Conservation (phyloP, 805 yeast genomes). For the Wickerhamomyces kurtzmanii region DNA sequence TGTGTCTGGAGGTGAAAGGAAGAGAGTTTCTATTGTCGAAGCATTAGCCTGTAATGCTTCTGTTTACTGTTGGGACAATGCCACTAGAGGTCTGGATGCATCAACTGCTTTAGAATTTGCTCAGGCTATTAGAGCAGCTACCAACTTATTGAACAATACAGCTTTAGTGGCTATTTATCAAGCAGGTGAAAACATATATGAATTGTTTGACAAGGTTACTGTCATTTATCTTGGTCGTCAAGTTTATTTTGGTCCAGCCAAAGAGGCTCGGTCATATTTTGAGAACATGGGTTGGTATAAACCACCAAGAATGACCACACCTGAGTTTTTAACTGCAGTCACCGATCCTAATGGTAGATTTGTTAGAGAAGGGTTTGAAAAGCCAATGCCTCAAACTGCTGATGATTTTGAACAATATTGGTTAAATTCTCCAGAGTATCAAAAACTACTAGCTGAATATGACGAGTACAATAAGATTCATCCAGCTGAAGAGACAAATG, state of each 20-base stretch:
- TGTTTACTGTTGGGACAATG: conserved; percentile 57
- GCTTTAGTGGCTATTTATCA: conserved; percentile 61
- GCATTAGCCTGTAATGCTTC: conserved; percentile 44
- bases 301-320: conserved; percentile 56
- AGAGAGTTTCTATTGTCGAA: conserved; percentile 63
- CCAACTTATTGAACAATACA: conserved; percentile 45
- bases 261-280: conserved; percentile 44
- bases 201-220: conserved; percentile 50
- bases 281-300: conserved; percentile 52
- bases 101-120: conserved; percentile 62
- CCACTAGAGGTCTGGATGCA: conserved; percentile 63
- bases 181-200: conserved; percentile 56
- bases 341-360: conserved; percentile 59
- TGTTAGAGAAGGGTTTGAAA: conserved; percentile 36
- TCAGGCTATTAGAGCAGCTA: conserved; percentile 48
- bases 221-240: conserved; percentile 54
- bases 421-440: conserved; percentile 46
- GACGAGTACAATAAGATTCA: conserved; percentile 31
- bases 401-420: conserved; percentile 51
- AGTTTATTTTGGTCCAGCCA: conserved; percentile 47
- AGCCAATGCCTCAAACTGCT: conserved; percentile 43
- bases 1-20: conserved; percentile 66
- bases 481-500: conserved; percentile 27
- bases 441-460: conserved; percentile 24
- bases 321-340: conserved; percentile 57